Conservation (phyloP, 345 rosid species). For the Euclidium syriacum region DNA sequence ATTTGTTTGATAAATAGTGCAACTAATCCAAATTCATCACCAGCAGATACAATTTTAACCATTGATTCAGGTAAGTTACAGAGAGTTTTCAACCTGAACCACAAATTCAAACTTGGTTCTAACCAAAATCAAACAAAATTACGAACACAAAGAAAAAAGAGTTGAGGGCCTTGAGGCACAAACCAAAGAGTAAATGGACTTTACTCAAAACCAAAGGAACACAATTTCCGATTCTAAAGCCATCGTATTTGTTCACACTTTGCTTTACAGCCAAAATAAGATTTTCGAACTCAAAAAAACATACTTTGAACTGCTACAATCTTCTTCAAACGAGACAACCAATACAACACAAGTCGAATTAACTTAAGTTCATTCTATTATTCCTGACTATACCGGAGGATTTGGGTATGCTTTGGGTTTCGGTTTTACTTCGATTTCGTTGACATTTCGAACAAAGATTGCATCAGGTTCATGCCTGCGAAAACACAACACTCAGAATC, state of each 20-base stretch:
- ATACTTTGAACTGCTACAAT: background rate
- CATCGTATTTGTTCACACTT: background rate
- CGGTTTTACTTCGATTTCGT: constrained; percentile 96
- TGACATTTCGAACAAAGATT: constrained; percentile 74
- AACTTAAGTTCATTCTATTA: background rate
- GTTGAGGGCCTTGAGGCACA: no score
- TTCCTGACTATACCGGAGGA: constrained; percentile 47
- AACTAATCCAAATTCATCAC: no score
- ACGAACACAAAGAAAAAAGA: no score
- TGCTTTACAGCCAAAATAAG: constrained; percentile 10
- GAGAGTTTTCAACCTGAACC: background rate
- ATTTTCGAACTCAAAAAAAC: background rate
- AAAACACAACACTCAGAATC: constrained; percentile 1
- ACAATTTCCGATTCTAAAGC: constrained; percentile 1
- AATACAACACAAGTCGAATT: background rate
- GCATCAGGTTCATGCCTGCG: constrained; percentile 94
- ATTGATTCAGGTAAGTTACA: background rate
- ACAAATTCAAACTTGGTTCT: background rate
- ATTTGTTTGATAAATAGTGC: background rate
- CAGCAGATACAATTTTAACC: no score
- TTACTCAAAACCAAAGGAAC: constrained; percentile 6
- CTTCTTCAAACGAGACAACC: background rate
- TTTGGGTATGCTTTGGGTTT: constrained; percentile 82
- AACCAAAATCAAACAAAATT: background rate
- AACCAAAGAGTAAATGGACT: background rate